Evolutionary conservation across 208 protist genomes (phyloP).

Genomic region (Balamuthia mandrillaris): DNA sequence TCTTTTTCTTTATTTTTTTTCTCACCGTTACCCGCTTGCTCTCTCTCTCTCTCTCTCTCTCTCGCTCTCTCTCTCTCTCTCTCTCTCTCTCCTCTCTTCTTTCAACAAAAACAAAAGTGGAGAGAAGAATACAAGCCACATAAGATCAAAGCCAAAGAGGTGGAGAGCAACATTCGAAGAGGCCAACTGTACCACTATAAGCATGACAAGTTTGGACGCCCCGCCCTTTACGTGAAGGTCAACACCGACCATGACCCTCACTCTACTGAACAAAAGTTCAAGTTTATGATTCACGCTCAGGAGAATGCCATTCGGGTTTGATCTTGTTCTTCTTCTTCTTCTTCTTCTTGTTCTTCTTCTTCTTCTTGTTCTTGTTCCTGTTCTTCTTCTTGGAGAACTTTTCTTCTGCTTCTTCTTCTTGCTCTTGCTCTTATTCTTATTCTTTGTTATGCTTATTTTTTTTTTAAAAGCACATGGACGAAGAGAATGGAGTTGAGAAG

Average conservation of each 20-base stretch:
- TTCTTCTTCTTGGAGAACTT: too few species aligned
- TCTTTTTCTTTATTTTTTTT: not conserved
- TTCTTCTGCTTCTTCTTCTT: not conserved
- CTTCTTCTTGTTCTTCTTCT: not conserved
- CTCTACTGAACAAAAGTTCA: not conserved
- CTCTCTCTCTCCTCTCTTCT: too few species aligned
- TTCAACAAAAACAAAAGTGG: not conserved
- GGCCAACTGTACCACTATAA: conserved; percentile 1
- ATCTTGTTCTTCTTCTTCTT: not conserved
- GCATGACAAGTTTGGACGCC: not conserved
- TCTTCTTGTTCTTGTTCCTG: not conserved
- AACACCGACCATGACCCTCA: conserved; percentile 10
- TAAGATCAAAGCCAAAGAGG: conserved; percentile 14
- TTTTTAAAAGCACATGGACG: not conserved
- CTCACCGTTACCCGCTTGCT: too few species aligned
- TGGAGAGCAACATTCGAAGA: not conserved
- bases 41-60: too few species aligned
- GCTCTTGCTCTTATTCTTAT: not conserved
- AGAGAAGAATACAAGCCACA: not conserved
- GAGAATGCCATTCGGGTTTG: conserved; percentile 13
- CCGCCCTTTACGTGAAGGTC: conserved; percentile 23
- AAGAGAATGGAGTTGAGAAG: conserved; percentile 32
- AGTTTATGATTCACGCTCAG: conserved; percentile 27
- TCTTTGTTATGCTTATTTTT: not conserved
- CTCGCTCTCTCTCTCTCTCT: too few species aligned